These are phyloP conservation scores for Poterioochromonas sp. DNA, from an alignment of 352 stramenopile genomes.

Conservation along the genomic window DNA sequence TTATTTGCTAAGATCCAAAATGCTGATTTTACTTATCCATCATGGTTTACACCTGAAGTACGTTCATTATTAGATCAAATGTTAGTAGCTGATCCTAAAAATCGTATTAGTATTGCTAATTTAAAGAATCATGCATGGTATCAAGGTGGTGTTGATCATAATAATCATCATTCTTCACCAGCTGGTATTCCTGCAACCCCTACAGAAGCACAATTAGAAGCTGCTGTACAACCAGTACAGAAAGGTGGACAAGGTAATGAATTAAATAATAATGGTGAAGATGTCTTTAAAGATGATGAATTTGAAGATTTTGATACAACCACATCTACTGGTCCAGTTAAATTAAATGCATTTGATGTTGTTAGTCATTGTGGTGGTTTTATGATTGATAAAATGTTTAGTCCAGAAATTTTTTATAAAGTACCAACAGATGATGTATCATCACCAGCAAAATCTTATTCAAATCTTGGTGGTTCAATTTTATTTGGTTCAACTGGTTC, in stretches of 20 bases:
- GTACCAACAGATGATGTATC: not conserved
- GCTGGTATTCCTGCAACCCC: not conserved
- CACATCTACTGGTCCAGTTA: conserved; percentile 46
- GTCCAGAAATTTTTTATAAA: conserved; percentile 4
- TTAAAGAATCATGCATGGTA: conserved; percentile 79
- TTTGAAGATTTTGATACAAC: too few relatives aligned
- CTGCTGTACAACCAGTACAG: not conserved
- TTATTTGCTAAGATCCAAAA: conserved; percentile 94
- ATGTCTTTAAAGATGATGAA: conserved; percentile 12
- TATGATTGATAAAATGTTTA: conserved; percentile 68
- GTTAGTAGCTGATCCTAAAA: conserved; percentile 76
- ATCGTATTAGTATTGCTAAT: conserved; percentile 67
- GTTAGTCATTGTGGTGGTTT: conserved; percentile 82
- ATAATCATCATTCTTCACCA: not conserved
- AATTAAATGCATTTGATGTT: conserved; percentile 80
- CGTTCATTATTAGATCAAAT: conserved; percentile 74
- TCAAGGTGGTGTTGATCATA: not conserved
- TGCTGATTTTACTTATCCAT: conserved; percentile 86
- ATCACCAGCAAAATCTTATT: not conserved
- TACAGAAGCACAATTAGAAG: conserved; percentile 12
- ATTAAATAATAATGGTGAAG: not conserved
- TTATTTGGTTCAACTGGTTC: not conserved
- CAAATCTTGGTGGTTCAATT: not conserved
- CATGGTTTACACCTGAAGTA: conserved; percentile 43
- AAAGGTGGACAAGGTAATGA: not conserved